A percentile compares a stretch with the other conserved stretches of the same genome.
phyloP scores from a whole-genome alignment of 257 asterid genomes.

The Jacaranda mimosifolia region DNA sequence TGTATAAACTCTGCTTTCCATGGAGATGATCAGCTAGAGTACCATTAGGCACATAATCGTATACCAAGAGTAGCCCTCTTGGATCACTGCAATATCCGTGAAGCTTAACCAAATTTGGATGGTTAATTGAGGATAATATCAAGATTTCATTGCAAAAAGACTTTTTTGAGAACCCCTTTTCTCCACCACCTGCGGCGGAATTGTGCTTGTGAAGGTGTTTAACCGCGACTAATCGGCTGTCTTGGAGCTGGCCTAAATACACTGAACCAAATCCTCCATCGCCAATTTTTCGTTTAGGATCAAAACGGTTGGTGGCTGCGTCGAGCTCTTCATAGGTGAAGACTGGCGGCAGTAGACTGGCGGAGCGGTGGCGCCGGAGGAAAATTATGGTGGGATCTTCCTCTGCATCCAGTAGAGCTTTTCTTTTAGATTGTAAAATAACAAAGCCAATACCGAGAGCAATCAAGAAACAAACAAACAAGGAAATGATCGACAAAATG shows the following conservation, averaged over 20 bases:
- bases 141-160: constrained; percentile 92
- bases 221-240: constrained; percentile 78
- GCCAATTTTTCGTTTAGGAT: constrained; percentile 81
- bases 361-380: constrained; percentile 85
- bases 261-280: constrained; percentile 98
- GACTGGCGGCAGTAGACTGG: constrained; percentile 87
- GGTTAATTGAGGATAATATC: constrained; percentile 81
- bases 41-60: constrained; percentile 90
- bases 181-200: constrained; percentile 46
- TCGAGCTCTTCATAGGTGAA: constrained; percentile 90
- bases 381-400: constrained; percentile 83
- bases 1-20: constrained; percentile 53
- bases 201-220: constrained; percentile 83
- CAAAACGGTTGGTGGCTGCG: constrained; percentile 78
- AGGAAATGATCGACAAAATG: constrained; percentile 48
- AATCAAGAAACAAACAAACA: constrained; percentile 62
- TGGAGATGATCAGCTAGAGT: constrained; percentile 92
- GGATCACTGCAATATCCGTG: constrained; percentile 98
- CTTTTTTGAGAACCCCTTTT: constrained; percentile 67
- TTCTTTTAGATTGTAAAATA: constrained; percentile 51
- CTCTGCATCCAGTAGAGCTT: constrained; percentile 42
- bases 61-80: constrained; percentile 83
- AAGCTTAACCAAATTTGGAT: constrained; percentile 85
- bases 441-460: constrained; percentile 55
- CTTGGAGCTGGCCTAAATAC: constrained; percentile 77